A percentile compares a stretch with the other conserved stretches of the same genome.
These are phyloP conservation scores for Triticum monococcum DNA, from an alignment of 176 grass and related monocot genomes.

Conservation along the genomic window DNA sequence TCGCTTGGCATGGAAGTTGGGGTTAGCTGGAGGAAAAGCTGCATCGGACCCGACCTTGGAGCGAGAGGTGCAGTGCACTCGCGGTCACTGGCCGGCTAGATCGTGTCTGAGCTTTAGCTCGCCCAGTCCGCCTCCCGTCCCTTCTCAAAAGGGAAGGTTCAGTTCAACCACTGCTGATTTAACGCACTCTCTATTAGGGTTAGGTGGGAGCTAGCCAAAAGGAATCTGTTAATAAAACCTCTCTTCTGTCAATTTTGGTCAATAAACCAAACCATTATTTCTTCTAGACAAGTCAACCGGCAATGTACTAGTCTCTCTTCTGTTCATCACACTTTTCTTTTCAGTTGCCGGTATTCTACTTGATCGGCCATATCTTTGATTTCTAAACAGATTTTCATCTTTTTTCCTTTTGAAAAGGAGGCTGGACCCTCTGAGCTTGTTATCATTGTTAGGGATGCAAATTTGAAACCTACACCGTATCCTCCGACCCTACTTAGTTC, in stretches of 20 bases:
- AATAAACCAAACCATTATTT: background rate
- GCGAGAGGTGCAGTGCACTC: background rate
- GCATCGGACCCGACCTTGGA: background rate
- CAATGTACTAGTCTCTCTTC: background rate
- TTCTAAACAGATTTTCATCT: too few species aligned
- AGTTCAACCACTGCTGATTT: conserved; percentile 37
- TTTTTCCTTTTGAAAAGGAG: too few species aligned
- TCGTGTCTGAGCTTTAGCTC: background rate
- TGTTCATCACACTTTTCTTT: background rate
- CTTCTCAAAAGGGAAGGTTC: background rate
- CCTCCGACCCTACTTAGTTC: too few species aligned
- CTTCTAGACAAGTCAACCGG: background rate
- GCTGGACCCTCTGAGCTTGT: too few species aligned
- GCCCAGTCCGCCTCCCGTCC: background rate
- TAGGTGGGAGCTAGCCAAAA: background rate
- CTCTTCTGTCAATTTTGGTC: background rate
- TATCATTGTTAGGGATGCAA: too few species aligned
- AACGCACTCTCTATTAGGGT: background rate
- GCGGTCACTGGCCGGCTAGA: background rate
- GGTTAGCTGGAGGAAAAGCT: conserved; percentile 16
- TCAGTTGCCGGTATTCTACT: background rate
- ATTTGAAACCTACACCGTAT: too few species aligned
- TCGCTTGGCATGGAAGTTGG: conserved; percentile 40
- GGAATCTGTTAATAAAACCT: background rate
- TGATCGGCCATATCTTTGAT: too few species aligned